Percentiles rank a stretch among this genome's conserved stretches.
Conservation (phyloP, 257 asterid species). For the Verbena officinalis region DNA sequence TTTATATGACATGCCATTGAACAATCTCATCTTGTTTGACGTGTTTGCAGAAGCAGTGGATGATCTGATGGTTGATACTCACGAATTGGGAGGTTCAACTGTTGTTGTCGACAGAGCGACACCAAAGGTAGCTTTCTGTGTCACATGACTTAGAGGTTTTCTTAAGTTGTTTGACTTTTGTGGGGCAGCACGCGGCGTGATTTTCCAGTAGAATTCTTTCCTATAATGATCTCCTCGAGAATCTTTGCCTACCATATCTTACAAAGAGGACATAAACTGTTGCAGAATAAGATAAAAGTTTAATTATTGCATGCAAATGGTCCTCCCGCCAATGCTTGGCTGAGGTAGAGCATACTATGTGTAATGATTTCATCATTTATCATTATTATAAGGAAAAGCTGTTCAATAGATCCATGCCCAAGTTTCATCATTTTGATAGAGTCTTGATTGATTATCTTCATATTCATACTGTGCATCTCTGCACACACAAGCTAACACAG, state of each 20-base stretch:
- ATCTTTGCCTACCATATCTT: neutral
- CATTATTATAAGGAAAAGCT: neutral
- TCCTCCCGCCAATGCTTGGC: neutral
- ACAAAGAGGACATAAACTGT: neutral
- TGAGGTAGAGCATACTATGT: neutral
- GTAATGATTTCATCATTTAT: neutral
- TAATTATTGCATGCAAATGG: conserved; percentile 9
- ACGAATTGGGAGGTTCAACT: conserved; percentile 91
- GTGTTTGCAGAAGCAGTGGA: conserved; percentile 85
- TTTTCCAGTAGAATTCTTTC: conserved; percentile 3
- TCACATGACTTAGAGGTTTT: neutral
- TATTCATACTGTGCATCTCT: neutral
- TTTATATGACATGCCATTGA: conserved; percentile 9
- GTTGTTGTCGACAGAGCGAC: conserved; percentile 98
- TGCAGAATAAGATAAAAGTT: neutral
- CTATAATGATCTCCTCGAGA: neutral
- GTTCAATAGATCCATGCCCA: neutral
- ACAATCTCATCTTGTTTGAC: conserved; percentile 16
- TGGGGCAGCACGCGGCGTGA: conserved; percentile 10
- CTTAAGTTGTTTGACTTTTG: neutral
- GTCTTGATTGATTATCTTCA: neutral
- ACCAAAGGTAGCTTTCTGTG: conserved; percentile 64
- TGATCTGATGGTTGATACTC: conserved; percentile 91
- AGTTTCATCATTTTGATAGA: conserved; percentile 2
- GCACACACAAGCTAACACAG: neutral